A percentile compares a stretch with the other conserved stretches of the same genome.
Conservation (phyloP, 257 asterid species). For the Solanum clarkiae region DNA sequence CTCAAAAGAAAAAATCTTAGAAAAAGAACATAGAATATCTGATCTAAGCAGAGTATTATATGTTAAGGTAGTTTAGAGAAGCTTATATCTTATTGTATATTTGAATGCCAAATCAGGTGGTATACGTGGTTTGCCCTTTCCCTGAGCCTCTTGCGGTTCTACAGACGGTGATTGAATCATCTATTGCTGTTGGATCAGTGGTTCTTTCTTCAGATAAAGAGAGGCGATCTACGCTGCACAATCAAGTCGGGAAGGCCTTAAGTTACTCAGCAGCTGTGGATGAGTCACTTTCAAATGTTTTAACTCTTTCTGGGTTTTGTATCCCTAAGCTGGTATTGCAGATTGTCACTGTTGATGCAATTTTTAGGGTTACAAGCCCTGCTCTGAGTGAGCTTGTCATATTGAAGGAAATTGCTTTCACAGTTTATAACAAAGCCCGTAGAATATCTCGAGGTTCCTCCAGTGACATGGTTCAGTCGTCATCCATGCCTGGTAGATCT, state of each 20-base stretch:
- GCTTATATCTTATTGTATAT: background rate
- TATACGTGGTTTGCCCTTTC: constrained; percentile 97
- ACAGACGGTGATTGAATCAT: constrained; percentile 82
- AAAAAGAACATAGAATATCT: background rate
- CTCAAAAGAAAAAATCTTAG: background rate
- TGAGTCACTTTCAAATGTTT: constrained; percentile 79
- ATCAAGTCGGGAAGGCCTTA: constrained; percentile 96
- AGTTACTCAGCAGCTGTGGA: constrained; percentile 77
- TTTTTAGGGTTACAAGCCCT: constrained; percentile 90
- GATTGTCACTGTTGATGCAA: constrained; percentile 92
- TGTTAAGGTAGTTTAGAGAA: background rate
- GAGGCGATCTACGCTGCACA: constrained; percentile 74
- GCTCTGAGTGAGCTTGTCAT: constrained; percentile 67
- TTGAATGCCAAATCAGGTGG: constrained; percentile 42
- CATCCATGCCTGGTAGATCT: constrained; percentile 53
- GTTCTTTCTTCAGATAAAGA: constrained; percentile 87
- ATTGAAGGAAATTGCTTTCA: constrained; percentile 93
- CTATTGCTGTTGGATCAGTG: constrained; percentile 81
- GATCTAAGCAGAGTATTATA: background rate
- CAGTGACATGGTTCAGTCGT: constrained; percentile 41
- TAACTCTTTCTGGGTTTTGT: constrained; percentile 81
- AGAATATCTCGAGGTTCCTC: constrained; percentile 65
- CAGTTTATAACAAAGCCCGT: constrained; percentile 92
- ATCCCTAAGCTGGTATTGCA: constrained; percentile 90
- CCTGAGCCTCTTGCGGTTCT: constrained; percentile 97